These are phyloP conservation scores for Colletotrichum navitas DNA, from an alignment of 2,329 filamentous ascomycete species.

Conservation along the genomic window DNA sequence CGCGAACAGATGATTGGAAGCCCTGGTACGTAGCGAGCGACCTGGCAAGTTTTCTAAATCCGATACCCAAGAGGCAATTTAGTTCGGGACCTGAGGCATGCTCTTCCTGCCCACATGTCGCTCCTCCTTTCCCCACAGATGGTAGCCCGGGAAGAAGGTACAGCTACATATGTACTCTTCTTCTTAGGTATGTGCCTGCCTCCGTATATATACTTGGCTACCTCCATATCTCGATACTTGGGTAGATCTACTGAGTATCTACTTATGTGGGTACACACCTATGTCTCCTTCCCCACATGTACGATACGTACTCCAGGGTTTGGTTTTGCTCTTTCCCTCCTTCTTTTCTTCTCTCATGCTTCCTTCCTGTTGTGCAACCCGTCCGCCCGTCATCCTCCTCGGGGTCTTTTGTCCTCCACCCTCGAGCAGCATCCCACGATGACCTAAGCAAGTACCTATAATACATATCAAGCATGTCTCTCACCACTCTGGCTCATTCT, in stretches of 20 bases:
- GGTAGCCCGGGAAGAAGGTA: not conserved
- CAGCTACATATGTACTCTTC: too few species aligned
- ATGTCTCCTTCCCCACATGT: too few species aligned
- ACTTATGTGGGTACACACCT: too few species aligned
- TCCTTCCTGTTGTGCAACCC: not conserved
- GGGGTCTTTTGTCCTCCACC: not conserved
- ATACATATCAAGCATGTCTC: not conserved
- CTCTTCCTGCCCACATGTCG: conserved; percentile 32
- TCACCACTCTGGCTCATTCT: not conserved
- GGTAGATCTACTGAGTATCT: too few species aligned
- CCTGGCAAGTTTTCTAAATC: too few species aligned
- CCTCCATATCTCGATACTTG: too few species aligned
- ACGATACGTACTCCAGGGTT: not conserved
- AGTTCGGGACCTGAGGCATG: conserved; percentile 3
- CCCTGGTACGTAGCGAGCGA: too few species aligned
- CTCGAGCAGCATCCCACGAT: conserved; percentile 1
- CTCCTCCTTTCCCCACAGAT: conserved; percentile 24
- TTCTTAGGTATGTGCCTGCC: too few species aligned
- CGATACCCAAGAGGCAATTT: not conserved
- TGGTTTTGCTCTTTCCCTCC: not conserved
- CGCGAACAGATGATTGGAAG: not conserved
- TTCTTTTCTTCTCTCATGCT: not conserved
- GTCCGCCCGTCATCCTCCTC: not conserved
- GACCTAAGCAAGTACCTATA: too few species aligned
- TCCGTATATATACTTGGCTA: too few species aligned